These are phyloP conservation scores for Quercus phellos DNA, from an alignment of 331 rosid genomes.

Conservation along the genomic window DNA sequence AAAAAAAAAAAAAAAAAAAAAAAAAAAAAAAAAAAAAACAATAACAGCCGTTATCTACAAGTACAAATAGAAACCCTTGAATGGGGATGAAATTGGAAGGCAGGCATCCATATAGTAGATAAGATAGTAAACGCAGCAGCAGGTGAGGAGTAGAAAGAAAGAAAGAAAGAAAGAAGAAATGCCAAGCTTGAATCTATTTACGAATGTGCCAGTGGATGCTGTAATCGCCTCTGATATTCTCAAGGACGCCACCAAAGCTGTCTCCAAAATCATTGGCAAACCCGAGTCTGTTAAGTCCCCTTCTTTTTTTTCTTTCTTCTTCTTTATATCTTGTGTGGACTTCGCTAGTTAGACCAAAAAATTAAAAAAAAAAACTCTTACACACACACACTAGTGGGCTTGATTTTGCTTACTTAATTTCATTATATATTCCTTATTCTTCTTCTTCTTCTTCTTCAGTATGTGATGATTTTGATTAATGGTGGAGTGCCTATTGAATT, in stretches of 20 bases:
- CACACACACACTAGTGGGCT: no score
- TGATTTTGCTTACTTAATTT: no score
- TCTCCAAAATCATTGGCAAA: slow-evolving; percentile 80
- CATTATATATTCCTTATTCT: background rate
- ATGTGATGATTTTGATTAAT: slow-evolving; percentile 89
- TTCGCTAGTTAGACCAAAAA: no score
- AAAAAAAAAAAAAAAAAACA: no score
- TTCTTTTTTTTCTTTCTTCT: background rate
- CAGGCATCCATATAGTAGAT: background rate
- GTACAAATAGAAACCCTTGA: no score
- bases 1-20: no score
- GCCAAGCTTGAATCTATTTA: slow-evolving; percentile 80
- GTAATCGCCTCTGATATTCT: slow-evolving; percentile 83
- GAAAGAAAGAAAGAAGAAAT: slow-evolving; percentile 18
- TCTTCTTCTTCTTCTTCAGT: slow-evolving; percentile 36
- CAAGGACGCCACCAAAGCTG: slow-evolving; percentile 86
- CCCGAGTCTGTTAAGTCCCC: slow-evolving; percentile 71
- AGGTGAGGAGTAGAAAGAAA: background rate
- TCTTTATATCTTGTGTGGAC: background rate
- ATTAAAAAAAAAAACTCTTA: no score
- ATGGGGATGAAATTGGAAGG: background rate
- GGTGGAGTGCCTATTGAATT: slow-evolving; percentile 79
- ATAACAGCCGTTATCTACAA: no score
- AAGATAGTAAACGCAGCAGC: background rate
- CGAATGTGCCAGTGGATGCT: slow-evolving; percentile 77